Evolutionary conservation across 192 early-diverging fungal species (phyloP).

Genomic region (Entomortierella parvispora): DNA sequence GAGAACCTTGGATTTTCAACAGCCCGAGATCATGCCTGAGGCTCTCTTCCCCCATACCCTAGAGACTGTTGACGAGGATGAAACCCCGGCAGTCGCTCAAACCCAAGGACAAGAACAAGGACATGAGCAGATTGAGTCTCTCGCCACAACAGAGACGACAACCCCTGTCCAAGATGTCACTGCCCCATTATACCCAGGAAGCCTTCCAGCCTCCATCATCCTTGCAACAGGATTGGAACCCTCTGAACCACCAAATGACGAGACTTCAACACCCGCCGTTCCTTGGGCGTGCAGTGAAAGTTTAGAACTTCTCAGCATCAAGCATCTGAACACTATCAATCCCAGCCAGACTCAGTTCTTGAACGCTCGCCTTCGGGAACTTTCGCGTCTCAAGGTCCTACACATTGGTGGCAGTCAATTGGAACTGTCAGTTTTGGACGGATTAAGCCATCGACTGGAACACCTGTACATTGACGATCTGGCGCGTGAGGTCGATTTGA

Average conservation of each 20-base stretch:
- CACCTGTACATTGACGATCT: neutral
- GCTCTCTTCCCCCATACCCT: slow-evolving; percentile 39
- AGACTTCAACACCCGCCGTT: neutral
- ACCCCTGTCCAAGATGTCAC: too few relatives aligned
- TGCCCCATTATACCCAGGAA: slow-evolving; percentile 9
- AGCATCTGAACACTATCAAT: slow-evolving; percentile 34
- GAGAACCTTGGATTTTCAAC: slow-evolving; percentile 33
- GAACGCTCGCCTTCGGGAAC: slow-evolving; percentile 1
- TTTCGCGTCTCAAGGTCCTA: neutral
- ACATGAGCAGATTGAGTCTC: neutral
- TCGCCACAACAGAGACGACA: neutral
- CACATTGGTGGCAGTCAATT: neutral
- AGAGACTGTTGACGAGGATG: slow-evolving; percentile 20
- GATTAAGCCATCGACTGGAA: neutral
- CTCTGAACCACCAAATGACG: neutral
- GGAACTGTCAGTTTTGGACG: neutral
- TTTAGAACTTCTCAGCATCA: slow-evolving; percentile 33
- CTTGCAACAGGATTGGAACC: neutral
- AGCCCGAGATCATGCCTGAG: slow-evolving; percentile 48
- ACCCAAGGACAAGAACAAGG: neutral
- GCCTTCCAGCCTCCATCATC: neutral
- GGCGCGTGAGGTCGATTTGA: neutral
- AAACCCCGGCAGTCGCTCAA: neutral
- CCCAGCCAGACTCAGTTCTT: slow-evolving; percentile 13
- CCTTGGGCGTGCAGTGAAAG: slow-evolving; percentile 31